Evolutionary conservation across 2,329 filamentous ascomycete genomes (phyloP).

Genomic region (Diaporthe aspalathi): DNA sequence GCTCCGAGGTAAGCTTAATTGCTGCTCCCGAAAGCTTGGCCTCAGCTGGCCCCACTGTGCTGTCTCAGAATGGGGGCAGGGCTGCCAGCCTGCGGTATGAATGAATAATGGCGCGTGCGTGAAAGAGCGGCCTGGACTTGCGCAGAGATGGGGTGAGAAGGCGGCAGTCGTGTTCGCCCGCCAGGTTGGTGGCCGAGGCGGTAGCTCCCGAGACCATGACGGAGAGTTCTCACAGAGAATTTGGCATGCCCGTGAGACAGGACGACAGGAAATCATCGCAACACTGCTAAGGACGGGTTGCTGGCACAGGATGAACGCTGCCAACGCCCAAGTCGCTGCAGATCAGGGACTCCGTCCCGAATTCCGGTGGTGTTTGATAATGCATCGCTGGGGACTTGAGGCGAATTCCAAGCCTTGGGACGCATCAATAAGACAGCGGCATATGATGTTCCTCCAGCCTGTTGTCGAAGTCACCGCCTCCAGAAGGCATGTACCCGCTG

Average conservation of each 20-base stretch:
- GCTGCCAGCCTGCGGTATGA: conserved; percentile 5
- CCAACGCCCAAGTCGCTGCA: conserved; percentile 7
- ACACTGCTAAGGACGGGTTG: not conserved
- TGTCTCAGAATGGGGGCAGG: conserved; percentile 30
- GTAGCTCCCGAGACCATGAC: not conserved
- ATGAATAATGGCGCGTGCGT: not conserved
- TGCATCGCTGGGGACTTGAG: conserved; percentile 9
- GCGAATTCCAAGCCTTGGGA: conserved; percentile 8
- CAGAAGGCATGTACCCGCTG: conserved; percentile 11
- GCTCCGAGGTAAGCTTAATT: conserved; percentile 34
- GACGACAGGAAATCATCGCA: conserved; percentile 21
- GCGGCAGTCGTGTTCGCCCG: conserved; percentile 17
- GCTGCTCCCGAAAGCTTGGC: conserved; percentile 32
- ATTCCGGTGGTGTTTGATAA: conserved; percentile 24
- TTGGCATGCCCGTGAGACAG: conserved; percentile 11
- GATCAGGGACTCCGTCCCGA: conserved; percentile 33
- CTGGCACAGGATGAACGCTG: conserved; percentile 27
- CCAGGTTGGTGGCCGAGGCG: not conserved
- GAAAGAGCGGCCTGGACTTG: not conserved
- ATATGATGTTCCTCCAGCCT: conserved; percentile 27
- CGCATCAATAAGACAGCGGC: conserved; percentile 32
- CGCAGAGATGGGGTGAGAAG: conserved; percentile 17
- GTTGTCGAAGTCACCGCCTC: conserved; percentile 15
- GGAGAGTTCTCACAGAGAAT: not conserved
- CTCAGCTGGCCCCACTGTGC: conserved; percentile 19